A percentile compares a stretch with the other conserved stretches of the same genome.
These are phyloP conservation scores for Suhomyces kunorum DNA, from an alignment of 1,139 yeast genomes.

Conservation along the genomic window DNA sequence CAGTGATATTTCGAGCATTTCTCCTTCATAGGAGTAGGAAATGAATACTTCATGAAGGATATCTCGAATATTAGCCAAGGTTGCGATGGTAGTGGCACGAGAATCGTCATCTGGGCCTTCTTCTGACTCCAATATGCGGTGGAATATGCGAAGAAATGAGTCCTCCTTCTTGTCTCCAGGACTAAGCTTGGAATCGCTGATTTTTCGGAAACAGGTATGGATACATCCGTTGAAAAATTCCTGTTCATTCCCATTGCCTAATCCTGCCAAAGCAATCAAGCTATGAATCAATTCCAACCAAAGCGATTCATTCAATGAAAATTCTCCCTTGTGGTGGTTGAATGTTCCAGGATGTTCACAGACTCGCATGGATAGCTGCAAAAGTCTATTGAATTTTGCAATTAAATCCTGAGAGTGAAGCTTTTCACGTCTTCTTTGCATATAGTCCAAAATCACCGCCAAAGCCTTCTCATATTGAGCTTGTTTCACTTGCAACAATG, in stretches of 20 bases:
- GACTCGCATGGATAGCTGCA: conserved; percentile 38
- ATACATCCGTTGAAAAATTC: conserved; percentile 45
- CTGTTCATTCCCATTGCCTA: conserved; percentile 15
- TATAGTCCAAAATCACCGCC: conserved; percentile 25
- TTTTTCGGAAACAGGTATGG: conserved; percentile 52
- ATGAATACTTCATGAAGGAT: conserved; percentile 64
- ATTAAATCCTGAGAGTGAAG: conserved; percentile 15
- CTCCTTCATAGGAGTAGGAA: conserved; percentile 65
- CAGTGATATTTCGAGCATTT: conserved; percentile 54
- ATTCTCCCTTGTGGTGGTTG: conserved; percentile 18
- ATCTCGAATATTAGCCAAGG: conserved; percentile 58
- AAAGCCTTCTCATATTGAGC: conserved; percentile 31
- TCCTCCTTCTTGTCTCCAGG: conserved; percentile 25
- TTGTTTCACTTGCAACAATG: conserved; percentile 26
- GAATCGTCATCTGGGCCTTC: conserved; percentile 17
- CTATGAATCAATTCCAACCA: conserved; percentile 41
- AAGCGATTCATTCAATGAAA: conserved; percentile 34
- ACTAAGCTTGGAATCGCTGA: conserved; percentile 44
- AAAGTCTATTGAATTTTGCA: conserved; percentile 27
- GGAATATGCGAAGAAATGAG: conserved; percentile 53
- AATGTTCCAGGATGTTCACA: conserved; percentile 28
- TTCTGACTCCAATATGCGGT: conserved; percentile 47
- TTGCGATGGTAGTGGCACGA: conserved; percentile 33
- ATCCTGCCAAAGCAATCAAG: conserved; percentile 31
- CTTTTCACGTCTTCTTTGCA: conserved; percentile 15